Evolutionary conservation across 2,329 filamentous ascomycete species (phyloP).

Genomic region (Botrytis medusae): DNA sequence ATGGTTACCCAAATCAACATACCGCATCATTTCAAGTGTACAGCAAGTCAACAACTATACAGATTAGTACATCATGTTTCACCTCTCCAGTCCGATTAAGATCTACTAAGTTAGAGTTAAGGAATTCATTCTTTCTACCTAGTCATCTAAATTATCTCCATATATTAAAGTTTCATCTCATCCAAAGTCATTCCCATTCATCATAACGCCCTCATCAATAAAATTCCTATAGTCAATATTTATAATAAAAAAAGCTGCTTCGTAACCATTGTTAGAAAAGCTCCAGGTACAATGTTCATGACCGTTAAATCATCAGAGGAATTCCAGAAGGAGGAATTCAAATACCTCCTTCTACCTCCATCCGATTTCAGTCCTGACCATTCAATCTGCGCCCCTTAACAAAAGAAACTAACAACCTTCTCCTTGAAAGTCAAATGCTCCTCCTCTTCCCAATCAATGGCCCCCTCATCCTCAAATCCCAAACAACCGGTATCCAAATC

Average conservation of each 20-base stretch:
- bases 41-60: background rate
- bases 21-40: background rate
- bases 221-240: background rate
- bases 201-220: background rate
- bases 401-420: constrained; percentile 6
- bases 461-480: constrained; percentile 2
- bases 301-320: constrained; percentile 8
- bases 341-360: constrained; percentile 19
- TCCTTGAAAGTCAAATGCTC: constrained; percentile 1
- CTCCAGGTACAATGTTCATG: background rate
- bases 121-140: constrained; percentile 10
- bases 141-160: constrained; percentile 5
- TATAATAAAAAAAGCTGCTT: background rate
- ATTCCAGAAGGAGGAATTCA: constrained; percentile 18
- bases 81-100: background rate
- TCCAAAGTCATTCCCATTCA: background rate
- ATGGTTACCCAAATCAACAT: background rate
- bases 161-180: background rate
- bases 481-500: constrained; percentile 46
- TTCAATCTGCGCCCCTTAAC: background rate
- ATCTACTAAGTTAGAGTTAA: background rate
- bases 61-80: background rate
- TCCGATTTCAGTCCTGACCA: background rate
- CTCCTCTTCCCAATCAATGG: background rate
- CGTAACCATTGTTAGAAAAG: background rate